These are phyloP conservation scores for Aspergillus cejpii DNA, from an alignment of 2,329 filamentous ascomycete species.

Conservation along the genomic window DNA sequence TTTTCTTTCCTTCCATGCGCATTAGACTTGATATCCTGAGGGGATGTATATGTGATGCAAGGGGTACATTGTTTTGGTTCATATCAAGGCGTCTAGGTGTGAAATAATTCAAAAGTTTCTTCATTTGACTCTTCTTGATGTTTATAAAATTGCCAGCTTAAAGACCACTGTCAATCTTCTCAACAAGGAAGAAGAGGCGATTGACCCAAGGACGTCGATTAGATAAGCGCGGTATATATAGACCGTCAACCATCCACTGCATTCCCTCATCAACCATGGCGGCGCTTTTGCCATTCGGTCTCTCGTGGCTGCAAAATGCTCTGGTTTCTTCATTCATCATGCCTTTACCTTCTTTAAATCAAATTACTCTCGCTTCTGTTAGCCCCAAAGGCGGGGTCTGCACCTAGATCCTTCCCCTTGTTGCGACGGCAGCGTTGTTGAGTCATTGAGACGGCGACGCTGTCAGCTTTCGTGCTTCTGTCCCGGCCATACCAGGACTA, in stretches of 20 bases:
- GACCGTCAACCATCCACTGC: background rate
- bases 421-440: slow-evolving; percentile 17
- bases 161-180: no score
- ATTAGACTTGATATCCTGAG: slow-evolving; percentile 31
- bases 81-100: slow-evolving; percentile 30
- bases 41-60: slow-evolving; percentile 32
- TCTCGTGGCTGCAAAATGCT: slow-evolving; percentile 12
- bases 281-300: slow-evolving; percentile 13
- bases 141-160: no score
- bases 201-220: slow-evolving; percentile 8
- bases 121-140: background rate
- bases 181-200: no score
- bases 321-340: slow-evolving; percentile 2
- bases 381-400: slow-evolving; percentile 32
- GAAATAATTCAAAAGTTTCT: slow-evolving; percentile 18
- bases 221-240: slow-evolving; percentile 16
- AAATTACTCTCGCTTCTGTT: slow-evolving; percentile 9
- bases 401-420: slow-evolving; percentile 19
- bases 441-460: slow-evolving; percentile 12
- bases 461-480: slow-evolving; percentile 3
- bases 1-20: slow-evolving; percentile 15
- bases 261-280: slow-evolving; percentile 20
- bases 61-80: slow-evolving; percentile 26
- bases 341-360: slow-evolving; percentile 2
- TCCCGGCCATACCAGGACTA: background rate